These are phyloP conservation scores for Serendipita sp. DNA, from an alignment of 768 basidiomycete genomes.

Conservation along the genomic window DNA sequence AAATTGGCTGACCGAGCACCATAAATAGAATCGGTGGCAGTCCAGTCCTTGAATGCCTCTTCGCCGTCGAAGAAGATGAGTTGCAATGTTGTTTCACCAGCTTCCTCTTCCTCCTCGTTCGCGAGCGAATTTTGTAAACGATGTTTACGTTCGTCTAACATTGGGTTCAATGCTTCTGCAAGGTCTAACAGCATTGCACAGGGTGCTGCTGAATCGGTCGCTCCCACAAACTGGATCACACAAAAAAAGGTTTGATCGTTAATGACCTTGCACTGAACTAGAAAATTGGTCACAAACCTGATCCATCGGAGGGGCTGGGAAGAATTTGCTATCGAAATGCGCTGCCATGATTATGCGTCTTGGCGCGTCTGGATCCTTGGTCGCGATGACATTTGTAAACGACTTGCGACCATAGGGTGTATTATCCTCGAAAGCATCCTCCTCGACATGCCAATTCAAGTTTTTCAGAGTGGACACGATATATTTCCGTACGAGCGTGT, in stretches of 20 bases:
- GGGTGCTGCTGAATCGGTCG: conserved; percentile 91
- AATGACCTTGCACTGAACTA: no score
- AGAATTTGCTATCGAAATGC: conserved; percentile 90
- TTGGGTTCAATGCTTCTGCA: conserved; percentile 63
- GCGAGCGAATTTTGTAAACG: conserved; percentile 34
- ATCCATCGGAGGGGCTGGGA: conserved; percentile 49
- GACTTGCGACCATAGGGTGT: conserved; percentile 70
- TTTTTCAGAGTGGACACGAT: conserved; percentile 54
- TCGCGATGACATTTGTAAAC: conserved; percentile 88
- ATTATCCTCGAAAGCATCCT: conserved; percentile 57
- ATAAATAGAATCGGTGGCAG: conserved; percentile 77
- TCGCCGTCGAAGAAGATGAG: conserved; percentile 96
- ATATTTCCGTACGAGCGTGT: conserved; percentile 67
- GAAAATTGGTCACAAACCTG: conserved; percentile 55
- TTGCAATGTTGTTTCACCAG: conserved; percentile 74
- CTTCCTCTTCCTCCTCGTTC: conserved; percentile 54
- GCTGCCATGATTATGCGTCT: conserved; percentile 77
- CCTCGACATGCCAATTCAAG: conserved; percentile 77
- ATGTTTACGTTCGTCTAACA: conserved; percentile 45
- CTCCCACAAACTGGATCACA: conserved; percentile 72
- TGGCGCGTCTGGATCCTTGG: conserved; percentile 77
- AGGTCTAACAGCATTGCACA: conserved; percentile 90
- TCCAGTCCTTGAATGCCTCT: conserved; percentile 89
- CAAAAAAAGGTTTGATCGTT: no score
- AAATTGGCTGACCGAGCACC: conserved; percentile 62